These are phyloP conservation scores for Rostrohypoxylon terebratum DNA, from an alignment of 495 filamentous ascomycete genomes.

Conservation along the genomic window DNA sequence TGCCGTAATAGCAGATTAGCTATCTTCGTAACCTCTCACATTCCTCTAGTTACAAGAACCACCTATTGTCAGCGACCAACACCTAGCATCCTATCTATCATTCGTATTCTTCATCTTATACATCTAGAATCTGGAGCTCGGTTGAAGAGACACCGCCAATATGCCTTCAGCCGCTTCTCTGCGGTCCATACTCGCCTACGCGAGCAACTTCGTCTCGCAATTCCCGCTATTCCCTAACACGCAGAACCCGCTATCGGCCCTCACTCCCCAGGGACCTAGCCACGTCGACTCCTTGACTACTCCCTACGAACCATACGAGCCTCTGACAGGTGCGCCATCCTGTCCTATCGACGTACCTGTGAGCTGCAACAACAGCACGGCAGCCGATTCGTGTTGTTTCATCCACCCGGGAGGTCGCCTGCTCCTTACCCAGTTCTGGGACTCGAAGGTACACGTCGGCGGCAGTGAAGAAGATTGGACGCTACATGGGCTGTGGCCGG, in stretches of 20 bases:
- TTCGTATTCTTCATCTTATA: background rate
- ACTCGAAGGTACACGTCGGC: slow-evolving; percentile 74
- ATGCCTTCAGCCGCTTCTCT: slow-evolving; percentile 43
- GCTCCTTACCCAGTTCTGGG: slow-evolving; percentile 90
- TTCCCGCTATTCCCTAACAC: slow-evolving; percentile 41
- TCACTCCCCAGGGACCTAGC: slow-evolving; percentile 35
- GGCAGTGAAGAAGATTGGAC: slow-evolving; percentile 82
- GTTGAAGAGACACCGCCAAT: background rate
- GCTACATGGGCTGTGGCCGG: slow-evolving; percentile 93
- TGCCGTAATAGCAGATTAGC: background rate
- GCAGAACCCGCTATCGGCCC: slow-evolving; percentile 29
- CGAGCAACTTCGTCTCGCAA: slow-evolving; percentile 47
- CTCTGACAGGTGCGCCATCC: slow-evolving; percentile 51
- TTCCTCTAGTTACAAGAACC: slow-evolving; percentile 8
- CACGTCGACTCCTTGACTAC: slow-evolving; percentile 34
- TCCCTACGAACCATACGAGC: slow-evolving; percentile 55
- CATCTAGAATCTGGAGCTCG: background rate
- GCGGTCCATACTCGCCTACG: slow-evolving; percentile 41
- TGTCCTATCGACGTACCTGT: slow-evolving; percentile 61
- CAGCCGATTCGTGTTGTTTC: slow-evolving; percentile 80
- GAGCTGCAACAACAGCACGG: slow-evolving; percentile 62
- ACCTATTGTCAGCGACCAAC: background rate
- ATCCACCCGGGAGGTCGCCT: slow-evolving; percentile 83
- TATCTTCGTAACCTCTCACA: background rate
- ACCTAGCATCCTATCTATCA: background rate